A percentile compares a stretch with the other conserved stretches of the same genome.
phyloP scores from a whole-genome alignment of 768 basidiomycete genomes.

The Amanita phalloides region DNA sequence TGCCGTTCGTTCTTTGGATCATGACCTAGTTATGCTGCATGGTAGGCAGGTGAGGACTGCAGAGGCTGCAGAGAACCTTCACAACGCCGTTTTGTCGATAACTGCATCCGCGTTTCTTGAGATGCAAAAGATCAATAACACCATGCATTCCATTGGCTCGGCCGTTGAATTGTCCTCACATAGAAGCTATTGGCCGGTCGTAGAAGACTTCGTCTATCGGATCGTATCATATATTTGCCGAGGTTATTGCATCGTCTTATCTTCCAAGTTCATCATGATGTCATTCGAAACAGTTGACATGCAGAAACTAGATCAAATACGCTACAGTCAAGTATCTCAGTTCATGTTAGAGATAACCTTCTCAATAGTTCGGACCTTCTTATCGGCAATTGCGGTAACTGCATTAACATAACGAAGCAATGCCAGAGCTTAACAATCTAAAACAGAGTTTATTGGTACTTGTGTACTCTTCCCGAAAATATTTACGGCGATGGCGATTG shows the following conservation, averaged over 20 bases:
- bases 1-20: conserved; percentile 2
- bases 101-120: conserved; percentile 28
- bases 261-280: background rate
- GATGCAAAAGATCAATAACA: conserved; percentile 35
- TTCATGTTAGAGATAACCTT: background rate
- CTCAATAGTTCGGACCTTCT: background rate
- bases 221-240: background rate
- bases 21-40: conserved; percentile 18
- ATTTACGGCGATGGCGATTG: background rate
- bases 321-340: background rate
- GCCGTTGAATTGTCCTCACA: conserved; percentile 12
- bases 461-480: background rate
- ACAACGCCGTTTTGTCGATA: conserved; percentile 23
- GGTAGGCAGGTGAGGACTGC: conserved; percentile 25
- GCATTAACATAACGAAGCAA: background rate
- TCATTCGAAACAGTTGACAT: background rate
- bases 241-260: background rate
- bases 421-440: background rate
- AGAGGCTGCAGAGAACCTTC: conserved; percentile 24
- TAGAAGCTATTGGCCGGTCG: conserved; percentile 1
- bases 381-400: background rate
- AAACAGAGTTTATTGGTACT: conserved; percentile 2
- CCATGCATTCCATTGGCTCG: conserved; percentile 23
- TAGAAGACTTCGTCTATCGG: conserved; percentile 8
- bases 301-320: background rate